Percentiles rank a stretch among this genome's conserved stretches.
These are phyloP conservation scores for Erysiphe neolycopersici DNA, from an alignment of 2,329 filamentous ascomycete species.

Conservation along the genomic window DNA sequence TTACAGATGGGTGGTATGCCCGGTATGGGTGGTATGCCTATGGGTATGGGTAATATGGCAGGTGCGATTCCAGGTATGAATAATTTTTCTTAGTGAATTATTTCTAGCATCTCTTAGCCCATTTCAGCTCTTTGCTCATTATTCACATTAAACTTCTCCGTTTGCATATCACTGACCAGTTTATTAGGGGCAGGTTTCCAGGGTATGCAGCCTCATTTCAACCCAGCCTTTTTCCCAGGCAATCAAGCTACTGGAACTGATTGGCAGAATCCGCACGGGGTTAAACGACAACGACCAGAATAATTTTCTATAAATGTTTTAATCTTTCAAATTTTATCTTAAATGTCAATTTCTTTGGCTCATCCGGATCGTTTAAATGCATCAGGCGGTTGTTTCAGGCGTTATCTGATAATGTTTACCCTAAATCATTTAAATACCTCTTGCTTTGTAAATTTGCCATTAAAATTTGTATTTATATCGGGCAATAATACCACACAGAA, in stretches of 20 bases:
- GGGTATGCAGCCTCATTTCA: slow-evolving; percentile 43
- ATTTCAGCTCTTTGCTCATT: background rate
- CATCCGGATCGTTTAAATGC: background rate
- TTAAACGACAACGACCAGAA: slow-evolving; percentile 54
- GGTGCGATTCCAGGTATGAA: slow-evolving; percentile 30
- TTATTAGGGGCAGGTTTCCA: slow-evolving; percentile 27
- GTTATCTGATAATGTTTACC: background rate
- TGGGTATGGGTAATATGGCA: slow-evolving; percentile 22
- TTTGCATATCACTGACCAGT: background rate
- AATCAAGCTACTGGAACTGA: slow-evolving; percentile 21
- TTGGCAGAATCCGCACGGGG: slow-evolving; percentile 57
- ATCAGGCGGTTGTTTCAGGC: background rate
- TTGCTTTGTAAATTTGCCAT: background rate
- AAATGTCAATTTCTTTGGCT: background rate
- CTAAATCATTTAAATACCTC: background rate
- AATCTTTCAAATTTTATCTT: background rate
- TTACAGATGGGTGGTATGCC: slow-evolving; percentile 25
- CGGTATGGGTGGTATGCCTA: slow-evolving; percentile 14
- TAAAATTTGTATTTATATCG: background rate
- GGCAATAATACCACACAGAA: background rate
- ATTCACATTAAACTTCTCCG: background rate
- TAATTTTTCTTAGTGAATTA: slow-evolving; percentile 2
- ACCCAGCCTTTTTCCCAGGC: slow-evolving; percentile 42
- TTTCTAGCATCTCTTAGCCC: too few species aligned
- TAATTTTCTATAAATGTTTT: slow-evolving; percentile 3